phyloP scores from a whole-genome alignment of 257 asterid species.

The Anisodus tanguticus region DNA sequence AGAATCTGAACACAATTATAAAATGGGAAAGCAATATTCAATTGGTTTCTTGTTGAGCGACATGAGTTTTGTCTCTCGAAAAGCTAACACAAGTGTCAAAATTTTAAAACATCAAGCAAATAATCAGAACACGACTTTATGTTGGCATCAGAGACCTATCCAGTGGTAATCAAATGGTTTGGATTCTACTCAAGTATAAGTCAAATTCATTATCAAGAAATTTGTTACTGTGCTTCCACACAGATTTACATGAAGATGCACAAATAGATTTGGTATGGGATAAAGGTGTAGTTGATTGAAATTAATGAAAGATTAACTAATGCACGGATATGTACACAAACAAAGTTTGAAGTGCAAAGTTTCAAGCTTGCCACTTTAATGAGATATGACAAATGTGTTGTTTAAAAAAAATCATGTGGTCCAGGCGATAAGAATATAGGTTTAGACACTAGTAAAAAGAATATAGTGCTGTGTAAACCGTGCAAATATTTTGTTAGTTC shows the following conservation, averaged over 20 bases:
- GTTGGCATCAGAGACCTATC: background rate
- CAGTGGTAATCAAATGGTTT: background rate
- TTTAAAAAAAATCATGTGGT: background rate
- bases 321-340: background rate
- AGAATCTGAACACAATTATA: background rate
- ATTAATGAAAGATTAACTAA: slow-evolving; percentile 4
- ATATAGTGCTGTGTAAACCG: background rate
- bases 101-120: background rate
- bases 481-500: background rate
- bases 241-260: background rate
- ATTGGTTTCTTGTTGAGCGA: slow-evolving; percentile 3
- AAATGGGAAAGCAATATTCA: slow-evolving; percentile 3
- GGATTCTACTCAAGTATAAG: background rate
- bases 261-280: background rate
- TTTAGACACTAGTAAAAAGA: background rate
- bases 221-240: background rate
- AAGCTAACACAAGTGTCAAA: slow-evolving; percentile 15
- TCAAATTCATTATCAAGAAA: slow-evolving; percentile 16
- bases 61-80: slow-evolving; percentile 13
- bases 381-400: background rate
- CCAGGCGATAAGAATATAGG: background rate
- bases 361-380: background rate
- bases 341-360: background rate
- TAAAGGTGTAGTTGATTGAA: background rate
- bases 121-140: background rate